Base-by-base conservation (phyloP, 164 flowering plant species). In the Litsea cubeba region DNA sequence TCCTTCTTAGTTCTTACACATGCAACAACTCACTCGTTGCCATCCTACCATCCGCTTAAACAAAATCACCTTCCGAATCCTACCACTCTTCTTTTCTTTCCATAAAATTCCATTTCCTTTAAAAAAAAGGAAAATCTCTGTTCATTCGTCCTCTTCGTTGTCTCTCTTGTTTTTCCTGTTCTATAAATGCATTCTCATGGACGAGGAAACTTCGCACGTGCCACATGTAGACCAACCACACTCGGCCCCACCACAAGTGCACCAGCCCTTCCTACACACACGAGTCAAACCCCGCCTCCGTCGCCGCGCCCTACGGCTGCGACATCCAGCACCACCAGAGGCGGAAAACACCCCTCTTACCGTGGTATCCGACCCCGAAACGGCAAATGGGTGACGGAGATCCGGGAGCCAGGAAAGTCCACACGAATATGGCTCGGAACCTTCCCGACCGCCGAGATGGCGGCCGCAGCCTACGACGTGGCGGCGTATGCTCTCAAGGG, bases 301-400 rank as follows among this genome's bases (percentile, higher is more conserved):
- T 62, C 11, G 20, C 71, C 78, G 0, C 74, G 82, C 17, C 51
- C 50, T 70, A 28, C n/a, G 75, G 12, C 2, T 22, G 35, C 35
- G 35, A 30, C 35, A 30, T 25, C 18, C 46, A 54, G 35, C 23
- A 24, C 72, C 2, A 11, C 76, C 2, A 40, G 74, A 35, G 20
- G 12, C 15, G 80, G 87, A 0, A 72, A 80, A 62, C 92, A 88
- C 65, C 88, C 87, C 0, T 20, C 15, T 0, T 91, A 84, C 62
- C 74, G 90, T 0, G 96, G 96, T n/a, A 84, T 91, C 49, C 83
- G 96, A 18, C 49, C 75, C 73, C 78, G 95, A 74, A 82, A 89
- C 26, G 91, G 92, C 3, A 93, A 91, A 81, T 93, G 98, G 98
- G 95, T 91, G 69, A 88, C 94, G 3, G 98, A 93, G 62, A 90